phyloP scores from a whole-genome alignment of 768 basidiomycete species.

The Fibroporia radiculosa region DNA sequence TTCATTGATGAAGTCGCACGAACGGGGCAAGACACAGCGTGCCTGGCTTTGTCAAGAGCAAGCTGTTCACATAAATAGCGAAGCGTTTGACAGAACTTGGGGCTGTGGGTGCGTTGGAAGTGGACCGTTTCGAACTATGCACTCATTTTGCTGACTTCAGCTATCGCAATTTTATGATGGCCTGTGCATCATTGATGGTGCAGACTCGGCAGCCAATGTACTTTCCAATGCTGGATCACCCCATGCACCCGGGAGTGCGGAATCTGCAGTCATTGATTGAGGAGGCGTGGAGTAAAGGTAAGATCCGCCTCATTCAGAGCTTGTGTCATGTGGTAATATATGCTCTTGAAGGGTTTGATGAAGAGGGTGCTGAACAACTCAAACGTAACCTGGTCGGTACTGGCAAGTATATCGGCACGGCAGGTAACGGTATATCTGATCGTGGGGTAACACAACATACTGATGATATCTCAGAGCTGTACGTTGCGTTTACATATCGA shows the following conservation, averaged over 20 bases:
- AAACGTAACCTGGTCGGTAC: constrained; percentile 46
- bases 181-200: constrained; percentile 62
- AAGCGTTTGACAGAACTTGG: constrained; percentile 60
- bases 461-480: constrained; percentile 56
- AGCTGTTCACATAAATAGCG: constrained; percentile 50
- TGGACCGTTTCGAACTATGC: no score
- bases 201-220: constrained; percentile 59
- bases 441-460: no score
- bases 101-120: constrained; percentile 37
- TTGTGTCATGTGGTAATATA: neutral
- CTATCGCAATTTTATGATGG: constrained; percentile 80
- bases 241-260: constrained; percentile 56
- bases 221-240: constrained; percentile 48
- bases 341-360: constrained; percentile 53
- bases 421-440: no score
- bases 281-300: constrained; percentile 70
- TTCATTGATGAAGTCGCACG: constrained; percentile 44
- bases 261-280: constrained; percentile 78
- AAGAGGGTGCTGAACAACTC: constrained; percentile 56
- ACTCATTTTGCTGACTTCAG: constrained; percentile 29
- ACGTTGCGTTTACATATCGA: constrained; percentile 68
- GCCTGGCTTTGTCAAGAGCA: constrained; percentile 60
- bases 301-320: neutral
- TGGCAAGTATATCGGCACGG: constrained; percentile 74
- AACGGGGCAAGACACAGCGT: constrained; percentile 38